Evolutionary conservation across 768 basidiomycete genomes (phyloP), one percentile per base, ranked within the genome.

Genomic region (Suillus bovinus): DNA sequence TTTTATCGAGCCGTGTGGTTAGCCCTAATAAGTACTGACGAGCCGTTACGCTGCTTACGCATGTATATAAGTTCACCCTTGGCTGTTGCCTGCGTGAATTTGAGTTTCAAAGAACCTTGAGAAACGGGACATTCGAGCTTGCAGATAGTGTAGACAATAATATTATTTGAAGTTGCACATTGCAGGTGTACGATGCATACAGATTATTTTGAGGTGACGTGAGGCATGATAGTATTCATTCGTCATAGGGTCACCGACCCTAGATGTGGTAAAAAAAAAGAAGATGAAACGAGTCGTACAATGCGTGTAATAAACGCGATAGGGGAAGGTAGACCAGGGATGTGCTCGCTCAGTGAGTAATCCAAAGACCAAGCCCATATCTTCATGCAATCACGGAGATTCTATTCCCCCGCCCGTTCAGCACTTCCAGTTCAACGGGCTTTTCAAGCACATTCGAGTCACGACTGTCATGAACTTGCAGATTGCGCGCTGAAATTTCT

Each of bases 381-480:
- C 54, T 5, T 38, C 20, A 56, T 56, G 55, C 38, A 56, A 56
- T 39, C 27, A 56, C 7, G 6, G 55, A 56, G 27, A 56, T 3
- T 17, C 55, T 38, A 16, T 14, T 16, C 14, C 4, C 6, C 24
- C 22, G 34, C 24, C n/a, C 29, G 4, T 27, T 6, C 17, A 56
- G 10, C 29, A 27, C 55, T 7, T 39, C 24, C 11, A 56, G 38
- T 13, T 56, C 55, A 20, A 56, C 27, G 10, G 42, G 27, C 33
- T 67, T 65, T 34, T 56, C 49, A 50, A 2, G 22, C 16, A 1
- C 17, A 55, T 16, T 1, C 22, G 13, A 14, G 13, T 47, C 46
- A 14, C 22, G 2, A 46, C 49, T 14, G 9, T 70, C 66, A 16
- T 75, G 70, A 49, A 61, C 34, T 14, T 29, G 63, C 9, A 3